Percentiles rank a stretch among this genome's conserved stretches.
Evolutionary conservation across 2,329 filamentous ascomycete species (phyloP).

Genomic region (Basipetospora chlamydospora): DNA sequence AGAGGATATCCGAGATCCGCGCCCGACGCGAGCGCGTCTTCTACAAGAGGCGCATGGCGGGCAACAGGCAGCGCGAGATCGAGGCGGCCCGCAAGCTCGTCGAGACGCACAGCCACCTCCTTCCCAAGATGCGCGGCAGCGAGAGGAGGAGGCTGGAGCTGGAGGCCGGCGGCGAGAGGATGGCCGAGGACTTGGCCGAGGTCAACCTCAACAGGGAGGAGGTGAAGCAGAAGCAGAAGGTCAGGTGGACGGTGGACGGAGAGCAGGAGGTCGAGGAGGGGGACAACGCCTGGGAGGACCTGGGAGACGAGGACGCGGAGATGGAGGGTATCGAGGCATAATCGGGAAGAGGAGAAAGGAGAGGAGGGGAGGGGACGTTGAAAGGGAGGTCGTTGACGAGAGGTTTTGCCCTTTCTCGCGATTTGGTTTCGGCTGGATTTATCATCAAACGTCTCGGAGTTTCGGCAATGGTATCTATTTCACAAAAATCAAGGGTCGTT

Average conservation of each 20-base stretch:
- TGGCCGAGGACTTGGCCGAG: constrained; percentile 10
- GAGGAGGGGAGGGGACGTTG: too few relatives aligned
- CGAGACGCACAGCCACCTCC: constrained; percentile 79
- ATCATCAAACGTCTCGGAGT: too few relatives aligned
- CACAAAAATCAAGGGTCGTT: too few relatives aligned
- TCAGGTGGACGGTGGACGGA: constrained; percentile 11
- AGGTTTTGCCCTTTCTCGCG: too few relatives aligned
- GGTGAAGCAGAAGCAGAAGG: constrained; percentile 11
- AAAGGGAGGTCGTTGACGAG: neutral
- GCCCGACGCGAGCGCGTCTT: constrained; percentile 74
- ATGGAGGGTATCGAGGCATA: constrained; percentile 28
- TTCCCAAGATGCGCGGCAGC: constrained; percentile 56
- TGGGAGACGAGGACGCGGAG: constrained; percentile 19
- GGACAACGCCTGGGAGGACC: constrained; percentile 17
- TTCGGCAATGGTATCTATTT: too few relatives aligned
- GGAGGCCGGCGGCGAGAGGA: constrained; percentile 6
- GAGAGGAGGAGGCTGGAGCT: constrained; percentile 40
- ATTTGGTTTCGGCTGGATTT: too few relatives aligned
- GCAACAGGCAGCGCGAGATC: constrained; percentile 71
- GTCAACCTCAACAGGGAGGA: constrained; percentile 31
- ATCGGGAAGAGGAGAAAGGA: too few relatives aligned
- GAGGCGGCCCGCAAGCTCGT: constrained; percentile 77
- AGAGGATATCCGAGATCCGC: constrained; percentile 75
- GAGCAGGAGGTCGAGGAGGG: constrained; percentile 12
- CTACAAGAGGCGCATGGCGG: constrained; percentile 86